Evolutionary conservation across 352 stramenopile species (phyloP).

Genomic region (Stephanocyclus meneghinianus): DNA sequence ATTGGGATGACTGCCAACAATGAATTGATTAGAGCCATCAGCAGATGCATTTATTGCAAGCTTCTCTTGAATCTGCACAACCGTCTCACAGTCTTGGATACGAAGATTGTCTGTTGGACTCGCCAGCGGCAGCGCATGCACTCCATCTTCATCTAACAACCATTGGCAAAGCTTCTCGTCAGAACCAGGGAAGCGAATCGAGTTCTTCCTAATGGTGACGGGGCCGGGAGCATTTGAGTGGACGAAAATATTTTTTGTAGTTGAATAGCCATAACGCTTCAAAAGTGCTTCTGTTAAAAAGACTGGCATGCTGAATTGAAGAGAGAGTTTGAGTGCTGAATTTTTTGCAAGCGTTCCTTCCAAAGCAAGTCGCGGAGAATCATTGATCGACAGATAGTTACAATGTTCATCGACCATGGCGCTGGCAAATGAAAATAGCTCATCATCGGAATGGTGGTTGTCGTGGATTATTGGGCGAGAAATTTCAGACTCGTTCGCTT

Average conservation of each 20-base stretch:
- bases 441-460: background rate
- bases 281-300: slow-evolving; percentile 46
- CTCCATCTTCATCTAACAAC: slow-evolving; percentile 41
- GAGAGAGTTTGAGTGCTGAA: slow-evolving; percentile 25
- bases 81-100: background rate
- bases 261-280: slow-evolving; percentile 41
- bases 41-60: slow-evolving; percentile 12
- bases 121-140: slow-evolving; percentile 10
- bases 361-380: background rate
- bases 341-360: background rate
- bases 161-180: slow-evolving; percentile 47
- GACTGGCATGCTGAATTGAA: slow-evolving; percentile 47
- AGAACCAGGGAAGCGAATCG: slow-evolving; percentile 34
- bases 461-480: background rate
- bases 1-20: background rate
- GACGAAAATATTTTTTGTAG: slow-evolving; percentile 39
- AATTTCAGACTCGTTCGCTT: background rate
- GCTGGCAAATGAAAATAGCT: slow-evolving; percentile 18
- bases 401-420: slow-evolving; percentile 37
- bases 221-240: slow-evolving; percentile 53
- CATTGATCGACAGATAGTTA: slow-evolving; percentile 20
- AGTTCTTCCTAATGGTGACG: slow-evolving; percentile 55
- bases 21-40: slow-evolving; percentile 11
- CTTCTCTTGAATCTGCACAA: background rate
- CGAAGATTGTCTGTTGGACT: background rate